phyloP scores from a whole-genome alignment of 352 stramenopile species.

The Elongisporangium undulatum region DNA sequence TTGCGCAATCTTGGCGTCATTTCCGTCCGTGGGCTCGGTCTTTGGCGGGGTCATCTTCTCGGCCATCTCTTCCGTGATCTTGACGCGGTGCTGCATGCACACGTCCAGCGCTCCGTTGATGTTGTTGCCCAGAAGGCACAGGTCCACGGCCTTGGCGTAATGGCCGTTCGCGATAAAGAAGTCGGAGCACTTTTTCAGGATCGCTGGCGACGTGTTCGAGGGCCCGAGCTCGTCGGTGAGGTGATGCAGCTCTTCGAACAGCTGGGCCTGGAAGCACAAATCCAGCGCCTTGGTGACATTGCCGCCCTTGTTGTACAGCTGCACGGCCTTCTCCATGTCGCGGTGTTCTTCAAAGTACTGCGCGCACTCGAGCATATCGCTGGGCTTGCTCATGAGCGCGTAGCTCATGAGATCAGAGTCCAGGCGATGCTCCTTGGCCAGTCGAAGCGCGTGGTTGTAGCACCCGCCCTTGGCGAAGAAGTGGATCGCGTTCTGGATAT shows the following conservation, averaged over 20 bases:
- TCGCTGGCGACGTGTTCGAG: conserved; percentile 62
- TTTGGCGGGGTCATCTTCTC: conserved; percentile 91
- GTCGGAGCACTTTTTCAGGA: conserved; percentile 89
- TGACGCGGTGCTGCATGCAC: conserved; percentile 87
- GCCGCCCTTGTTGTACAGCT: conserved; percentile 92
- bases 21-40: conserved; percentile 36
- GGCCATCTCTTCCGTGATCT: conserved; percentile 90
- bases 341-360: conserved; percentile 90
- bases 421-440: conserved; percentile 87
- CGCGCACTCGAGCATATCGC: conserved; percentile 88
- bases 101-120: conserved; percentile 85
- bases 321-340: conserved; percentile 93
- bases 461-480: conserved; percentile 88
- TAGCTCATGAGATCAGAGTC: conserved; percentile 92
- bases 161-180: conserved; percentile 92
- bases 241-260: conserved; percentile 85
- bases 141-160: conserved; percentile 89
- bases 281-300: conserved; percentile 90
- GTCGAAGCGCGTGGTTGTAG: conserved; percentile 93
- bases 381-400: conserved; percentile 84
- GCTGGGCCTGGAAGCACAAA: conserved; percentile 89
- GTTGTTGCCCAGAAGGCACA: conserved; percentile 77
- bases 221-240: conserved; percentile 81
- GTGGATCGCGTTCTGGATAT: conserved; percentile 86
- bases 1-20: conserved; percentile 29